Percentiles rank a stretch among this genome's conserved stretches.
These are phyloP conservation scores for Neurospora sp. DNA, from an alignment of 495 filamentous ascomycete species.

Conservation along the genomic window DNA sequence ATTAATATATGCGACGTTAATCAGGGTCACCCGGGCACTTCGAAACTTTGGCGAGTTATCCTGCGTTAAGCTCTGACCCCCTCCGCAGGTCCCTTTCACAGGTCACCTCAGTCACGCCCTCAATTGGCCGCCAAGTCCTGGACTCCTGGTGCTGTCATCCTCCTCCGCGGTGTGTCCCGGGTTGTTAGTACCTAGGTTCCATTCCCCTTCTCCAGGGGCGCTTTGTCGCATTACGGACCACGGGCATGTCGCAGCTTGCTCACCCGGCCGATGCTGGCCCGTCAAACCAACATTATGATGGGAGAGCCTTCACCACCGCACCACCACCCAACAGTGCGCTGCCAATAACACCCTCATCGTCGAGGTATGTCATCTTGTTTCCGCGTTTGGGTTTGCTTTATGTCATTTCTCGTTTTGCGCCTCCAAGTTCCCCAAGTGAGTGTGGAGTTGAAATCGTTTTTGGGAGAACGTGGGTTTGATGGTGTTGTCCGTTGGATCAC, in stretches of 20 bases:
- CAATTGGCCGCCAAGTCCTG: conserved; percentile 20
- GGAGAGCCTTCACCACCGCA: conserved; percentile 4
- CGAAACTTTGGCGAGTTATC: conserved; percentile 34
- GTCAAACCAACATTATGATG: conserved; percentile 23
- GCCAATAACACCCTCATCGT: conserved; percentile 11
- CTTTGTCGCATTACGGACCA: conserved; percentile 20
- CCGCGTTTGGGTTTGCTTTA: background rate
- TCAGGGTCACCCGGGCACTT: conserved; percentile 38
- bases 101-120: background rate
- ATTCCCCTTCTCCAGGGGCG: background rate
- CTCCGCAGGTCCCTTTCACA: conserved; percentile 5
- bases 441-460: background rate
- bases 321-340: conserved; percentile 18
- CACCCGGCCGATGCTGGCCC: conserved; percentile 29
- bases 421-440: background rate
- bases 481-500: background rate
- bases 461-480: background rate
- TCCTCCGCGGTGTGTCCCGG: background rate
- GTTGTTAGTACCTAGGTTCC: background rate
- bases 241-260: conserved; percentile 36
- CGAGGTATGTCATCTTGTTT: conserved; percentile 4
- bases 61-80: conserved; percentile 29
- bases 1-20: conserved; percentile 37
- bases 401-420: background rate
- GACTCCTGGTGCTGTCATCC: conserved; percentile 1